Evolutionary conservation across 1,284 basidiomycete species (phyloP).

Genomic region (Ganoderma sinense): DNA sequence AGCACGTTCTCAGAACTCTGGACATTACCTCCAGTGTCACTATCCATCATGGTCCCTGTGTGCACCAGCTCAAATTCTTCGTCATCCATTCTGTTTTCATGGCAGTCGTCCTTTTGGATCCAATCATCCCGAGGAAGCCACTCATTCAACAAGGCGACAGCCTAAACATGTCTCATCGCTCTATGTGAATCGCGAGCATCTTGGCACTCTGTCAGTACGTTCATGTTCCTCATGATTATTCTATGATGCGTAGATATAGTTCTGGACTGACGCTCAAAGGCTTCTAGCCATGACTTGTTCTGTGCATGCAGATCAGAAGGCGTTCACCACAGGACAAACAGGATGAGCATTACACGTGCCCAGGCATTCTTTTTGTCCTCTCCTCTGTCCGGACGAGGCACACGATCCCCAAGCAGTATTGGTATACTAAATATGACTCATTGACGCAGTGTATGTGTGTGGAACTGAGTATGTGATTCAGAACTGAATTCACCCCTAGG

Average conservation of each 20-base stretch:
- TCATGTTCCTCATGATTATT: neutral
- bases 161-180: neutral
- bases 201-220: neutral
- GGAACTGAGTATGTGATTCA: neutral
- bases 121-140: neutral
- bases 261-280: neutral
- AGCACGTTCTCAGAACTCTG: neutral
- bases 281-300: neutral
- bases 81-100: neutral
- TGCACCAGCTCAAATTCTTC: neutral
- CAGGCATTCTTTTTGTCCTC: neutral
- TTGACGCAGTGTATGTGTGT: neutral
- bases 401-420: neutral
- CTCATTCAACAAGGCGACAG: neutral
- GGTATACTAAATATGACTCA: neutral
- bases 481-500: neutral
- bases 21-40: neutral
- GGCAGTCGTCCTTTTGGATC: neutral
- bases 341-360: neutral
- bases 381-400: neutral
- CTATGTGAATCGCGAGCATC: neutral
- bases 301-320: neutral
- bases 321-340: neutral
- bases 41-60: no score
- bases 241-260: neutral